A percentile compares a stretch with the other conserved stretches of the same genome.
phyloP scores from a whole-genome alignment of 345 rosid genomes.

The Alliaria petiolata region DNA sequence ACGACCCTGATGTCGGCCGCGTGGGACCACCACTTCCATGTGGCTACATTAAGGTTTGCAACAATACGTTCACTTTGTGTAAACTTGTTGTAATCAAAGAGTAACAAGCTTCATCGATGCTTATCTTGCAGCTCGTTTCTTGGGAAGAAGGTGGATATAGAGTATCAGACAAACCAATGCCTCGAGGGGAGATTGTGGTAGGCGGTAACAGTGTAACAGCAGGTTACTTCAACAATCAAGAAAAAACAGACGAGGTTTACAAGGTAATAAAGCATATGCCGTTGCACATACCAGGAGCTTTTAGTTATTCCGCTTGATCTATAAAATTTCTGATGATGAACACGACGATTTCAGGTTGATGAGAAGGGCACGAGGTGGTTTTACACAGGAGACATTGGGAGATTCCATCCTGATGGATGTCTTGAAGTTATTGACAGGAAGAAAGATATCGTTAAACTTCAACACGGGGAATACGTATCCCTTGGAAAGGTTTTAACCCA shows the following conservation, averaged over 20 bases:
- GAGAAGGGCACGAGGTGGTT: conserved; percentile 83
- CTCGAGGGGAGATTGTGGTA: conserved; percentile 84
- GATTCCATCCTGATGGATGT: conserved; percentile 83
- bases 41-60: conserved; percentile 62
- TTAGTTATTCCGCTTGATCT: neutral
- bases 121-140: conserved; percentile 64
- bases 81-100: neutral
- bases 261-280: conserved; percentile 41
- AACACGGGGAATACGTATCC: conserved; percentile 87
- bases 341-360: conserved; percentile 56
- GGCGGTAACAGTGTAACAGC: conserved; percentile 78
- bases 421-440: conserved; percentile 90
- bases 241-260: conserved; percentile 74
- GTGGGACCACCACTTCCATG: conserved; percentile 95
- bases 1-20: conserved; percentile 70
- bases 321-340: neutral
- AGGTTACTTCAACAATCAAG: conserved; percentile 78
- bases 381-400: conserved; percentile 85
- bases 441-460: conserved; percentile 94
- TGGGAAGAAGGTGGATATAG: conserved; percentile 90
- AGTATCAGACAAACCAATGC: conserved; percentile 76
- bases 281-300: neutral
- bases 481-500: conserved; percentile 68
- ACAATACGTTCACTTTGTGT: neutral
- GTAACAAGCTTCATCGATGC: neutral